These are phyloP conservation scores for Capsicum baccatum DNA, from an alignment of 257 asterid species.

Conservation along the genomic window DNA sequence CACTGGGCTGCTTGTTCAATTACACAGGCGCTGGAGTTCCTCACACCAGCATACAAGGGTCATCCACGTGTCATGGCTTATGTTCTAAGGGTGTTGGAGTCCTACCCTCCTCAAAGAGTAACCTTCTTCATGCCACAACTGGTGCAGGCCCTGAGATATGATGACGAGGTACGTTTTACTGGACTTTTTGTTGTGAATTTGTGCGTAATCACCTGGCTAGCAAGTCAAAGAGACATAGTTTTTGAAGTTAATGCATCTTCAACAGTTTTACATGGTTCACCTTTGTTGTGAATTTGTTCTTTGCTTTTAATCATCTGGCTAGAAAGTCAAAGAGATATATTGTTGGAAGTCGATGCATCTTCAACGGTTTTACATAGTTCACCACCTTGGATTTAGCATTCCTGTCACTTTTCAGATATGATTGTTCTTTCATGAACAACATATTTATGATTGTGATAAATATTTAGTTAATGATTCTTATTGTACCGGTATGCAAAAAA, in stretches of 20 bases:
- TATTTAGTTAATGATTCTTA: conserved; percentile 8
- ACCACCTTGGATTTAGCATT: conserved; percentile 18
- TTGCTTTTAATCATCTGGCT: conserved; percentile 6
- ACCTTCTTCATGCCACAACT: conserved; percentile 99
- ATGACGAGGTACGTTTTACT: conserved; percentile 73
- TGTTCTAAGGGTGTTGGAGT: conserved; percentile 96
- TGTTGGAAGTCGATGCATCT: not conserved
- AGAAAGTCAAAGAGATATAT: conserved; percentile 3
- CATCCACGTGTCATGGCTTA: conserved; percentile 99
- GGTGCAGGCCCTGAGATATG: conserved; percentile 95
- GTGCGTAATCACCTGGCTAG: conserved; percentile 6
- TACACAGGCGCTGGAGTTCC: conserved; percentile 95
- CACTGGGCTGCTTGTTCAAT: conserved; percentile 99
- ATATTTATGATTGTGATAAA: conserved; percentile 5
- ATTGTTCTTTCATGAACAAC: not conserved
- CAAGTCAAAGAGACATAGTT: not conserved
- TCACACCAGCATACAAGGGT: conserved; percentile 94
- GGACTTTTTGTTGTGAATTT: not conserved
- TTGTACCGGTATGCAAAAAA: not conserved
- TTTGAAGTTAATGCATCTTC: conserved; percentile 22
- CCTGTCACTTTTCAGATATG: not conserved
- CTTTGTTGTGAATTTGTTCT: not conserved
- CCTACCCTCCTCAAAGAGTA: conserved; percentile 95
- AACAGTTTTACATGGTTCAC: not conserved
- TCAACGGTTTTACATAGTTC: not conserved